These are phyloP conservation scores for Monosporascus sp. DNA, from an alignment of 2,329 filamentous ascomycete species.

Conservation along the genomic window DNA sequence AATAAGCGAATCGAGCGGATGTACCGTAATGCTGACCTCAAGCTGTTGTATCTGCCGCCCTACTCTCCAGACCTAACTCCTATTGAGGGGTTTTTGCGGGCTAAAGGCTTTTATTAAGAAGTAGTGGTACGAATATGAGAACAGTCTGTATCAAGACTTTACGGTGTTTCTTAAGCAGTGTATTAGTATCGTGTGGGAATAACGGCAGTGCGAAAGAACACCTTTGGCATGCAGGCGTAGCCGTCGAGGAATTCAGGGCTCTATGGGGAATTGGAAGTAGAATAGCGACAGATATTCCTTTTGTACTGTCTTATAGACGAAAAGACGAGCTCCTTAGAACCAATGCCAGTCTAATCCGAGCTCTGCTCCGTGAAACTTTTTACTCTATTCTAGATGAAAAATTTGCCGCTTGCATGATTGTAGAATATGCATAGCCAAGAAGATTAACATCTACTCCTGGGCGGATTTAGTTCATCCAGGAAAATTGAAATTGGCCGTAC, in stretches of 20 bases:
- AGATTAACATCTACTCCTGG: too few species aligned
- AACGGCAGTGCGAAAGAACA: conserved; percentile 15
- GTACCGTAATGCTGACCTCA: conserved; percentile 13
- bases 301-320: too few species aligned
- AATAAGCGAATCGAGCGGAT: conserved; percentile 17
- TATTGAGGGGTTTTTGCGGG: conserved; percentile 7
- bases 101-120: conserved; percentile 5
- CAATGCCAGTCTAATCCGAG: too few species aligned
- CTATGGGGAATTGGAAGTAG: too few species aligned
- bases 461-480: too few species aligned
- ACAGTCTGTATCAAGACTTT: conserved; percentile 12
- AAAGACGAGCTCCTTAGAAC: too few species aligned
- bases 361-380: too few species aligned
- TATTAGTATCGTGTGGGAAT: conserved; percentile 16
- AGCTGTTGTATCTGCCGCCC: conserved; percentile 3
- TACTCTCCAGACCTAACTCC: conserved; percentile 5
- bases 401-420: too few species aligned
- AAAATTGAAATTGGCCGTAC: too few species aligned
- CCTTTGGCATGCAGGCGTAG: conserved; percentile 14
- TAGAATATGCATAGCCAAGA: too few species aligned
- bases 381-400: too few species aligned
- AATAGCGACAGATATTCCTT: too few species aligned
- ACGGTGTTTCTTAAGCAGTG: conserved; percentile 18
- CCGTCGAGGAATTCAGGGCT: conserved; percentile 8
- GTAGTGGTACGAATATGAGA: conserved; percentile 1